phyloP scores from a whole-genome alignment of 2,329 filamentous ascomycete species.

The Aspergillus vadensis region DNA sequence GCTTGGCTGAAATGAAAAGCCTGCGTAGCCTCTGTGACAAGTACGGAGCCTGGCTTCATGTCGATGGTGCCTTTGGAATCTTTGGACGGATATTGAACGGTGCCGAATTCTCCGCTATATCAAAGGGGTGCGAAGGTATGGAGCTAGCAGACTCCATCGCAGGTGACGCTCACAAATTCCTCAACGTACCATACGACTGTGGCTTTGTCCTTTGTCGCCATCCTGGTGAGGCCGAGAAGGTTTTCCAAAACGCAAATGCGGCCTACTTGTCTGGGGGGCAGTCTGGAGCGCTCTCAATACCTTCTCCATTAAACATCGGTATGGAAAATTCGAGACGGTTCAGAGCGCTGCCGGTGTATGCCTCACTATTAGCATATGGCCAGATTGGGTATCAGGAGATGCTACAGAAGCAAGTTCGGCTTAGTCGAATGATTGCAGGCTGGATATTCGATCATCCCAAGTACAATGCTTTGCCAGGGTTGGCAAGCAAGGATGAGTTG shows the following conservation, averaged over 20 bases:
- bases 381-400: conserved; percentile 67
- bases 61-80: conserved; percentile 88
- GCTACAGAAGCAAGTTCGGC: conserved; percentile 69
- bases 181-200: conserved; percentile 93
- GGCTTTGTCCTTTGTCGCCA: conserved; percentile 83
- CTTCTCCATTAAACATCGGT: conserved; percentile 83
- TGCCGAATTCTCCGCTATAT: conserved; percentile 59
- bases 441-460: conserved; percentile 62
- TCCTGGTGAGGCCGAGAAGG: conserved; percentile 57
- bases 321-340: conserved; percentile 91
- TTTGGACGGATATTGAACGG: conserved; percentile 69
- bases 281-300: conserved; percentile 52
- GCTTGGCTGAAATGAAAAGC: conserved; percentile 58
- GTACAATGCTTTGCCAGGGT: conserved; percentile 67
- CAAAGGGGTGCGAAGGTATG: conserved; percentile 60
- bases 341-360: conserved; percentile 85
- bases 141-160: conserved; percentile 86
- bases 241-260: conserved; percentile 83
- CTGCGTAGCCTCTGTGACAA: conserved; percentile 71
- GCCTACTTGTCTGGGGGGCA: conserved; percentile 65
- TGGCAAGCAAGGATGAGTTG: conserved; percentile 39
- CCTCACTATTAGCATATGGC: conserved; percentile 75
- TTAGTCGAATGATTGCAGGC: conserved; percentile 68
- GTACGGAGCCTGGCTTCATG: conserved; percentile 82
- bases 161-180: conserved; percentile 84